These are phyloP conservation scores for Rhodotorula sp. DNA, from an alignment of 1,284 basidiomycete genomes.

Conservation along the genomic window DNA sequence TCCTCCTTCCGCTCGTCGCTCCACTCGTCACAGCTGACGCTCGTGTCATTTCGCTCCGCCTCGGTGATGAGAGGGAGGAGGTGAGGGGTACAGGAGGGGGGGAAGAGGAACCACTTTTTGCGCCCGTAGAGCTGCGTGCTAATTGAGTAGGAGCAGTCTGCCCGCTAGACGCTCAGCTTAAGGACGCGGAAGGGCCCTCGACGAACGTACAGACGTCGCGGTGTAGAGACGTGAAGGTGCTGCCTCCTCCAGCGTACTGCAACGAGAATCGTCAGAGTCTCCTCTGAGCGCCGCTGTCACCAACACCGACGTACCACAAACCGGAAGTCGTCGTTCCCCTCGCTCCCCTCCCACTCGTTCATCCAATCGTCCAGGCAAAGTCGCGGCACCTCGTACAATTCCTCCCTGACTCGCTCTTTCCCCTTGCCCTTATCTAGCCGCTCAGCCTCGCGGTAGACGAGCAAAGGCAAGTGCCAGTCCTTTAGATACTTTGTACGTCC, in stretches of 20 bases:
- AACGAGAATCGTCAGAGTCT: not conserved
- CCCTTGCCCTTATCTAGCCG: not conserved
- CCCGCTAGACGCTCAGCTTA: not conserved
- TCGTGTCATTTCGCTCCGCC: slow-evolving; percentile 39
- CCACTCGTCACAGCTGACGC: slow-evolving; percentile 45
- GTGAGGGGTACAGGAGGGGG: slow-evolving; percentile 48
- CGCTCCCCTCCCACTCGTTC: slow-evolving; percentile 46
- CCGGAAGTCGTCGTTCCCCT: slow-evolving; percentile 45
- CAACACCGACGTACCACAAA: slow-evolving; percentile 36
- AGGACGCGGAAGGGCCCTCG: not conserved
- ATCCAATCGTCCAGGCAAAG: slow-evolving; percentile 59
- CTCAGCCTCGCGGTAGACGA: not conserved
- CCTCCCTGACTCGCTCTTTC: slow-evolving; percentile 11
- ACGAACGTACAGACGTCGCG: slow-evolving; percentile 54
- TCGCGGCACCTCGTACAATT: slow-evolving; percentile 54
- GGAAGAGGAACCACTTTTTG: slow-evolving; percentile 59
- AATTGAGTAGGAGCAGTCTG: slow-evolving; percentile 58
- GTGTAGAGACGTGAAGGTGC: slow-evolving; percentile 54
- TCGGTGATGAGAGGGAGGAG: slow-evolving; percentile 15
- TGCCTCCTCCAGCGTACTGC: slow-evolving; percentile 52
- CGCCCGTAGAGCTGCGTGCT: slow-evolving; percentile 58
- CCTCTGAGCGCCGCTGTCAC: not conserved
- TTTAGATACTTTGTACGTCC: slow-evolving; percentile 55
- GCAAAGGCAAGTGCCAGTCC: slow-evolving; percentile 58
- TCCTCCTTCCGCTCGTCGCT: slow-evolving; percentile 16